Evolutionary conservation across 495 filamentous ascomycete genomes (phyloP).

Genomic region (Pseudoneurospora amorphoporcata): DNA sequence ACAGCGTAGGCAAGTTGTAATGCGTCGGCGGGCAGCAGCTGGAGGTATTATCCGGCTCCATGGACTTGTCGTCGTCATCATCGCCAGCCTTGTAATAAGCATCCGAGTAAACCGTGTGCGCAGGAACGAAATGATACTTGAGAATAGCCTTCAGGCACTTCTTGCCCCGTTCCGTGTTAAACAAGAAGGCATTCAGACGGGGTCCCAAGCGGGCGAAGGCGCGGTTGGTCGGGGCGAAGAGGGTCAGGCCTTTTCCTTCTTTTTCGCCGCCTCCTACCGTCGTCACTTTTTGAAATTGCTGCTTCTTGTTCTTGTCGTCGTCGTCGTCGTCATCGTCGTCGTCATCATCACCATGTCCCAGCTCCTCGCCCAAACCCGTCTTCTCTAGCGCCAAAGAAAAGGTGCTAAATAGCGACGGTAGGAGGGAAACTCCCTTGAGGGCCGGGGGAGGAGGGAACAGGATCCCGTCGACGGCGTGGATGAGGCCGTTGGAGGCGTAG

Average conservation of each 20-base stretch:
- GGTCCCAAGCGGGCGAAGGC: slow-evolving; percentile 65
- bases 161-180: slow-evolving; percentile 51
- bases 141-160: slow-evolving; percentile 65
- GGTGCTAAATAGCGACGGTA: slow-evolving; percentile 68
- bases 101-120: slow-evolving; percentile 75
- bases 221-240: slow-evolving; percentile 68
- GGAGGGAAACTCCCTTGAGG: slow-evolving; percentile 48
- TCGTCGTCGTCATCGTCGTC: background rate
- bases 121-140: slow-evolving; percentile 65
- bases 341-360: background rate
- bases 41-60: slow-evolving; percentile 1
- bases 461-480: slow-evolving; percentile 63
- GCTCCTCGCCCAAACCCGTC: slow-evolving; percentile 47
- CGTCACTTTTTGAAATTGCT: background rate
- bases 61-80: slow-evolving; percentile 6
- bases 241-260: slow-evolving; percentile 37
- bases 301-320: background rate
- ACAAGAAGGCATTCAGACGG: slow-evolving; percentile 64
- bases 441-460: slow-evolving; percentile 62
- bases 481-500: slow-evolving; percentile 58
- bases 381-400: slow-evolving; percentile 59
- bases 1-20: slow-evolving; percentile 56
- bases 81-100: slow-evolving; percentile 46
- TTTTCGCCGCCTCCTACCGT: background rate
- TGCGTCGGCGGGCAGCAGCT: slow-evolving; percentile 23